Evolutionary conservation across 164 flowering plant genomes (phyloP).

Genomic region (Magnolia officinalis): DNA sequence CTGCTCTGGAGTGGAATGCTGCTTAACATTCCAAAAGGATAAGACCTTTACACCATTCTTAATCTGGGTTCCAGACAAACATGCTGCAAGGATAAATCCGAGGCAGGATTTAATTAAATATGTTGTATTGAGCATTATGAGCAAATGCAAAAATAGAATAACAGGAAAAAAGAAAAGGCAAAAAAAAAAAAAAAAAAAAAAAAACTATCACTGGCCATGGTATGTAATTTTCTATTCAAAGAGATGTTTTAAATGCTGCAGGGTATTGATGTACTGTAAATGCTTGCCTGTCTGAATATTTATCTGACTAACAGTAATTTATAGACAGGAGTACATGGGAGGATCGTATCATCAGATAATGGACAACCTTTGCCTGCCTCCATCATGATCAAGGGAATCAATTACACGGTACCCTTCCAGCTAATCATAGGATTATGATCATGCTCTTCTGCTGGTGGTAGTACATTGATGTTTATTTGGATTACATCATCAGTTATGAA

Average conservation of each 20-base stretch:
- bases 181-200: no score
- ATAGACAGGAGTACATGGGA: constrained; percentile 89
- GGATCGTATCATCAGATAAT: constrained; percentile 60
- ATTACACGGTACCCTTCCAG: constrained; percentile 53
- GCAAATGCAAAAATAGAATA: no score
- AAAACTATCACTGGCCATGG: background rate
- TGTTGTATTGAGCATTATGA: no score
- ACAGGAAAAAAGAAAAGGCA: no score
- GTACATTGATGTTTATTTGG: background rate
- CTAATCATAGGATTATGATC: background rate
- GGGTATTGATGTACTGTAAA: background rate
- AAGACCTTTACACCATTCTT: no score
- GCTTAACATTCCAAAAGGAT: no score
- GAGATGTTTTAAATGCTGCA: background rate
- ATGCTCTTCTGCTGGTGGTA: background rate
- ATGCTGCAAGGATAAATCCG: no score
- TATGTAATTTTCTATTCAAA: background rate
- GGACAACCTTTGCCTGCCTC: constrained; percentile 81
- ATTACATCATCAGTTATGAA: background rate
- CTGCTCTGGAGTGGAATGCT: no score
- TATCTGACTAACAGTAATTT: constrained; percentile 7
- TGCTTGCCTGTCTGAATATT: background rate
- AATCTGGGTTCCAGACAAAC: no score
- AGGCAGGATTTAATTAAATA: no score
- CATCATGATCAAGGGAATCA: constrained; percentile 62